These are phyloP conservation scores for Gleditsia sinensis DNA, from an alignment of 306 rosid genomes.

Conservation along the genomic window DNA sequence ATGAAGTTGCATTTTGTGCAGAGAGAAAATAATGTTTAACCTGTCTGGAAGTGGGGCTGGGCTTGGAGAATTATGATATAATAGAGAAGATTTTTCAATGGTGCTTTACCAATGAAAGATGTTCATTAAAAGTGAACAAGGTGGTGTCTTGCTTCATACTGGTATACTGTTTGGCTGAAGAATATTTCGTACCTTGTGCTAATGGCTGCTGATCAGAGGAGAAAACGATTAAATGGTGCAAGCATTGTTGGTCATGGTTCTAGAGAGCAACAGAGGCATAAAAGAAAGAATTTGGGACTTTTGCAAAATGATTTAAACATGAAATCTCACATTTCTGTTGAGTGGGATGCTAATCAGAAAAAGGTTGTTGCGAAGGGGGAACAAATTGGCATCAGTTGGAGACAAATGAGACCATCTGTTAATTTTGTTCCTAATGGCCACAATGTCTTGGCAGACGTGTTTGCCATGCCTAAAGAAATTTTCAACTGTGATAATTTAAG, in stretches of 20 bases:
- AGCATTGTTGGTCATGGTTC: conserved; percentile 55
- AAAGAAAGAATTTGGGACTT: conserved; percentile 58
- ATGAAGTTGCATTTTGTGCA: not conserved
- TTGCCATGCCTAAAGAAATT: conserved; percentile 69
- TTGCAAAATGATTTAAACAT: conserved; percentile 54
- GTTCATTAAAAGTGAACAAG: conserved; percentile 35
- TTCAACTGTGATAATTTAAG: conserved; percentile 67
- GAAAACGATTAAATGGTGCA: conserved; percentile 75
- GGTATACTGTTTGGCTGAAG: conserved; percentile 35
- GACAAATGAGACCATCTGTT: conserved; percentile 58
- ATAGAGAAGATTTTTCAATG: conserved; percentile 17
- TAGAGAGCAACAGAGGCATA: conserved; percentile 63
- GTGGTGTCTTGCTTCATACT: conserved; percentile 29
- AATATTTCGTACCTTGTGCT: conserved; percentile 29
- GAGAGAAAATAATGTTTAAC: conserved; percentile 28
- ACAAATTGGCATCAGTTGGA: conserved; percentile 85
- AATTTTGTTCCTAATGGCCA: conserved; percentile 44
- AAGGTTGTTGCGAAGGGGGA: conserved; percentile 83
- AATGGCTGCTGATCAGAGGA: conserved; percentile 94
- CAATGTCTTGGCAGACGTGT: conserved; percentile 68
- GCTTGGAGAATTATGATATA: conserved; percentile 23
- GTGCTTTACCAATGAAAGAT: conserved; percentile 26
- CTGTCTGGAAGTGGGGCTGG: conserved; percentile 26
- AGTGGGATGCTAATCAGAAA: conserved; percentile 79
- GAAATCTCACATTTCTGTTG: conserved; percentile 73